Conservation (phyloP, 768 basidiomycete genomes). For the Agaricus sinodeliciosus region DNA sequence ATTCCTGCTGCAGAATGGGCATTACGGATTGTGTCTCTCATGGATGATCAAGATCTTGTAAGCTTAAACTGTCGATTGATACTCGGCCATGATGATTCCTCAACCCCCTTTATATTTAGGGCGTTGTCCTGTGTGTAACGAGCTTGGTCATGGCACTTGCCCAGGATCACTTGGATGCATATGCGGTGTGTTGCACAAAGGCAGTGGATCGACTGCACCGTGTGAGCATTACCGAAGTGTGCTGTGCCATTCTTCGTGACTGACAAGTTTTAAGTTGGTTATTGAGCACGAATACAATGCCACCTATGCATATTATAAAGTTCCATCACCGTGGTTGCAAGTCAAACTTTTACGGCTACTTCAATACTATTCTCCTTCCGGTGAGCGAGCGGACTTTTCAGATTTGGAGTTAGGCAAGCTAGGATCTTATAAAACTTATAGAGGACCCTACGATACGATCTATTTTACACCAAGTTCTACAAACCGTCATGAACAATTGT, state of each 20-base stretch:
- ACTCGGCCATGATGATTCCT: background rate
- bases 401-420: background rate
- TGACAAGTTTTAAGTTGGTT: conserved; percentile 52
- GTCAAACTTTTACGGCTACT: conserved; percentile 89
- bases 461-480: conserved; percentile 76
- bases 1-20: conserved; percentile 96
- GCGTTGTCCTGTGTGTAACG: conserved; percentile 91
- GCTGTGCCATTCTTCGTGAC: background rate
- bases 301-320: conserved; percentile 95
- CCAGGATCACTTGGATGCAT: conserved; percentile 89
- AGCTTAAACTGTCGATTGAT: conserved; percentile 11
- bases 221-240: conserved; percentile 34
- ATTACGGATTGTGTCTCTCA: conserved; percentile 85
- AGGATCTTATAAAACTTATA: conserved; percentile 21
- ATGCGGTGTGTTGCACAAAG: conserved; percentile 88
- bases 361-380: conserved; percentile 94
- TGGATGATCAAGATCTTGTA: conserved; percentile 90
- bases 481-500: conserved; percentile 86
- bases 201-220: conserved; percentile 85
- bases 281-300: conserved; percentile 85
- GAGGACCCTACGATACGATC: conserved; percentile 79
- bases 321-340: conserved; percentile 96
- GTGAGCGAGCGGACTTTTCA: conserved; percentile 35
- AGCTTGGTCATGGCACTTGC: conserved; percentile 92
- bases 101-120: conserved; percentile 36